These are phyloP conservation scores for Persicaria tinctoria DNA, from an alignment of 148 eudicot genomes.

Conservation along the genomic window DNA sequence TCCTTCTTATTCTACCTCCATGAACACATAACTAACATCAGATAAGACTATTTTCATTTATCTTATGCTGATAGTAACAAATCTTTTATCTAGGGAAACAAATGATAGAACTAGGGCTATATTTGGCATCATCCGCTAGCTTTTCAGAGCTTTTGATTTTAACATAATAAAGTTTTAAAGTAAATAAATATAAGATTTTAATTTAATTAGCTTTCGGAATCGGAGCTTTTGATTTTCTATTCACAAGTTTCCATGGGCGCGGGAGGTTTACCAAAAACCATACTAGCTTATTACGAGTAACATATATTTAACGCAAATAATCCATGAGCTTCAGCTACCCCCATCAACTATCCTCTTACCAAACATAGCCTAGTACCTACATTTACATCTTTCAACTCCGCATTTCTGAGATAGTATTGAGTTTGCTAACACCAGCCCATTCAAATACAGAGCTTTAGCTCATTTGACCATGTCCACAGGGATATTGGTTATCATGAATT, in stretches of 20 bases:
- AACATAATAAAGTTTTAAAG: no score
- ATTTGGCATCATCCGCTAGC: no score
- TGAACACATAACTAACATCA: neutral
- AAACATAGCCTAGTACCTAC: neutral
- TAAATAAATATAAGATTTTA: no score
- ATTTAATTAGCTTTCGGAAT: no score
- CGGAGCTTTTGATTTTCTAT: no score
- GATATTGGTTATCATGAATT: neutral
- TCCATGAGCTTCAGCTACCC: no score
- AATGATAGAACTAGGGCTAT: neutral
- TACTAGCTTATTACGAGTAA: no score
- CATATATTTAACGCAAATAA: no score
- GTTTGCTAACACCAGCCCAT: neutral
- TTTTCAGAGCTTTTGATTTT: no score
- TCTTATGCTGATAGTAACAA: slow-evolving; percentile 1
- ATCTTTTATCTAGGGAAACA: neutral
- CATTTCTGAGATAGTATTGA: neutral
- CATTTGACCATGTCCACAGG: neutral
- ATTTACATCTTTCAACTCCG: neutral
- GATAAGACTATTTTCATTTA: neutral
- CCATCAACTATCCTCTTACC: no score
- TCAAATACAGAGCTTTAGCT: neutral
- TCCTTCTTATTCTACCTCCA: neutral
- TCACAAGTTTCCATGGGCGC: no score
- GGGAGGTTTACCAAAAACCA: no score